Evolutionary conservation across 2,329 filamentous ascomycete genomes (phyloP).

Genomic region (Diatrype stigma): DNA sequence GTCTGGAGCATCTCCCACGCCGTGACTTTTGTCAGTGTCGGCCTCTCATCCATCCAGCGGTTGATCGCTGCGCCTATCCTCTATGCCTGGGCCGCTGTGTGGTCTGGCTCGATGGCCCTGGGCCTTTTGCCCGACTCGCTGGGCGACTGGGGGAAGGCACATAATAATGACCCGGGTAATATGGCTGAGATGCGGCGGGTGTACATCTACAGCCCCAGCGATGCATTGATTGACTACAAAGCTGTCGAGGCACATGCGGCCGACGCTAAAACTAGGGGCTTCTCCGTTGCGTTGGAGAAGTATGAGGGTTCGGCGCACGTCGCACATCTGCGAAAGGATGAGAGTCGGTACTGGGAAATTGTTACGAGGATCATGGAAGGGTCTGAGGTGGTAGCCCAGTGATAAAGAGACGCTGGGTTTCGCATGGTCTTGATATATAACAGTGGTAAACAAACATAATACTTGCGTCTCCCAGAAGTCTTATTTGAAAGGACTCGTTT

Average conservation of each 20-base stretch:
- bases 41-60: conserved; percentile 1
- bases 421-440: not conserved
- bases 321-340: conserved; percentile 11
- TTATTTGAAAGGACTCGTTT: not conserved
- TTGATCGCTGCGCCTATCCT: conserved; percentile 2
- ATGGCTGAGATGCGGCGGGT: conserved; percentile 8
- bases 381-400: not conserved
- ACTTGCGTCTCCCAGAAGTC: not conserved
- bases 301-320: conserved; percentile 11
- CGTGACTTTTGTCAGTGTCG: not conserved
- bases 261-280: conserved; percentile 10
- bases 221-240: conserved; percentile 5
- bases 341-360: conserved; percentile 13
- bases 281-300: conserved; percentile 9
- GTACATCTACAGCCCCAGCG: conserved; percentile 13
- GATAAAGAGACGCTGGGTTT: not conserved
- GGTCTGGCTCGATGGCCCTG: not conserved
- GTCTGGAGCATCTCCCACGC: not conserved
- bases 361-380: conserved; percentile 3
- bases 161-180: conserved; percentile 4
- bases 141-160: conserved; percentile 6
- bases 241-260: conserved; percentile 11
- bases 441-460: not conserved
- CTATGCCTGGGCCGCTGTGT: not conserved
- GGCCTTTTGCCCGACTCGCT: conserved; percentile 4